Base-by-base conservation (phyloP, 345 rosid species). In the Salix purpurea region DNA sequence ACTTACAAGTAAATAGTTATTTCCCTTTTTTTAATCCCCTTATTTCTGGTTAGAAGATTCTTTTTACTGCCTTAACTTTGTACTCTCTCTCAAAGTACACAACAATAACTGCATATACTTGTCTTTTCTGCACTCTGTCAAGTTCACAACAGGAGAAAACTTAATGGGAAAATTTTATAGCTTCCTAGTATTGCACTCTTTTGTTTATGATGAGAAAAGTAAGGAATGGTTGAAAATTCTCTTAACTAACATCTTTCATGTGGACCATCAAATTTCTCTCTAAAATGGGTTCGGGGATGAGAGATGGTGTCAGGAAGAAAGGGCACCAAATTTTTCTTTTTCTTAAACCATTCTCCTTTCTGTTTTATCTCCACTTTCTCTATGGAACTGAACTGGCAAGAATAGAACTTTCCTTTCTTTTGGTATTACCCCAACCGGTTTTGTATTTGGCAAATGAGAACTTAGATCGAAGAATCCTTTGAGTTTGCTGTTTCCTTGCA, bases 1-100 rank as follows among this genome's bases (percentile, higher is more conserved):
- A 75, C 80, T 73, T 73, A 72, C 79, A 81, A 71, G 93, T 94
- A 88, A 81, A 78, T 52, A 79, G 58, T 52, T 68, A 19, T 32
- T 68, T 67, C 66, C 69, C 37, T 67, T 30, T 10, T 56, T 69
- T 40, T 65, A 62, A 16, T 9, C 65, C 15, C 26, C 65, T 50
- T 9, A 30, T 67, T 67, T 36, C 42, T 24, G 24, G 54, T 32
- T 70, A 14, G 19, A 21, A 6, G 11, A 48, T 16, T 7, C 32
- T 28, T 70, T 36, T 44, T 23, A 36, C 14, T 23, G 75, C n/a
- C 32, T 66, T 65, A 28, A 16, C 58, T 52, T 23, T 16, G 0
- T 52, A 52, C 50, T 6, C 32, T 44, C 10, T 34, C 65, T 28
- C 0, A 46, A 0, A 74, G 23, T n/a, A 24, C 13, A 39, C 10